Evolutionary conservation across 768 basidiomycete species (phyloP), one percentile per base, ranked within the genome.

Genomic region (Clitopilus passeckerianus): DNA sequence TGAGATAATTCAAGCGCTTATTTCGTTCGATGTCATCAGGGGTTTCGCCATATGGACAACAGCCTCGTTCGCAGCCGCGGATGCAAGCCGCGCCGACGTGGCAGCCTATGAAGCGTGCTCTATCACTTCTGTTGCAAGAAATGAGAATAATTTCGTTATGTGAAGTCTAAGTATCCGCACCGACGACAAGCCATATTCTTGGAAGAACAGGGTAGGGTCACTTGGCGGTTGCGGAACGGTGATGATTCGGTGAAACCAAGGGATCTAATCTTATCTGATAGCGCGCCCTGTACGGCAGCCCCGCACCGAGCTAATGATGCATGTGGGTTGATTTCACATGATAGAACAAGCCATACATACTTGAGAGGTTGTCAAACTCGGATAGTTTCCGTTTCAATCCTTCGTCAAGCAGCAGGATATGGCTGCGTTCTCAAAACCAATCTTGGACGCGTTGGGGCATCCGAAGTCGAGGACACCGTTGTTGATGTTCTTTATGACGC

Each of bases 401-500:
- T 2, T 20, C 16, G n/a, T 18, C 46, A 18, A 22, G 27, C 27
- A 30, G 27, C 27, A 50, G 12, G n/a, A 41, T n/a, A 50, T 50
- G 46, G 46, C 46, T 18, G 46, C 46, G 2, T 50, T 50, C 46
- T 50, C 46, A 50, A 50, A 50, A 50, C 46, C 46, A 50, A 50
- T 50, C 16, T 22, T 50, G 46, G 46, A 50, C 20, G 46, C 46
- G 2, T 22, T 50, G 18, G 20, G 20, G 22, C 46, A 50, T 50
- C 46, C 46, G 10, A 50, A 50, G 46, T 50, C 46, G 20, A 50
- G 18, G 20, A 50, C 46, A 50, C 73, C 74, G 0, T 59, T 82
- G 15, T 34, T 83, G 15, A 57, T 84, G 60, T 65, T 82, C 30
- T 59, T 83, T 12, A 75, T 79, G 8, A 66, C 77, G 16, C 23